These are phyloP conservation scores for Lactarius sanguifluus DNA, from an alignment of 768 basidiomycete genomes.

Conservation along the genomic window DNA sequence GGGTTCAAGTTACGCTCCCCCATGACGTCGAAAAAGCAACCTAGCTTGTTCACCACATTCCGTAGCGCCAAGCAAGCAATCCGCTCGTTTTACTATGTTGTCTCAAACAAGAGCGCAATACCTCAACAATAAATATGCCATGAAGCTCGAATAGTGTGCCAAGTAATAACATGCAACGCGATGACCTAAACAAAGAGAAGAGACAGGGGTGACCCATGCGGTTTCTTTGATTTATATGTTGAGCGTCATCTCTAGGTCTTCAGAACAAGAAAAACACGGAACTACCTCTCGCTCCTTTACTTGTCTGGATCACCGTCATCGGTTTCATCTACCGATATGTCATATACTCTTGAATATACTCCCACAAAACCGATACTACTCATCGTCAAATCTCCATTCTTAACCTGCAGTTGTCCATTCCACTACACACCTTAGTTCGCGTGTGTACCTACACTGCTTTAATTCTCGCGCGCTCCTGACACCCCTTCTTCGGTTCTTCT, in stretches of 20 bases:
- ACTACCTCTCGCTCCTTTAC: background rate
- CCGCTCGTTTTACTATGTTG: slow-evolving; percentile 6
- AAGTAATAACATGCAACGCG: background rate
- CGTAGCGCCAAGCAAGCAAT: slow-evolving; percentile 6
- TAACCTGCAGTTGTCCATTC: background rate
- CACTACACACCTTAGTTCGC: background rate
- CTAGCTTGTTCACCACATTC: slow-evolving; percentile 6
- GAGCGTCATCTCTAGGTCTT: too few relatives aligned
- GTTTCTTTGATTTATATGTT: background rate
- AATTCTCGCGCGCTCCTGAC: background rate
- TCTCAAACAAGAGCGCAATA: slow-evolving; percentile 8
- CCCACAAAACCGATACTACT: background rate
- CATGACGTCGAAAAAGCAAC: slow-evolving; percentile 9
- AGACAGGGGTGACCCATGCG: background rate
- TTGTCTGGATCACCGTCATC: background rate
- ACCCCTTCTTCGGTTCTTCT: background rate
- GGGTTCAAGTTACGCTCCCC: slow-evolving; percentile 36
- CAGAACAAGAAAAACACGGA: background rate
- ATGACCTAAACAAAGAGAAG: background rate
- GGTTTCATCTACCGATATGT: background rate
- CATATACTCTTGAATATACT: too few relatives aligned
- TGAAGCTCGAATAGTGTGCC: too few relatives aligned
- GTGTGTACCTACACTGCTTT: background rate
- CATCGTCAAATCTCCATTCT: background rate
- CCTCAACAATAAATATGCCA: background rate